These are phyloP conservation scores for Thelonectria rubi DNA, from an alignment of 2,329 filamentous ascomycete species.

Conservation along the genomic window DNA sequence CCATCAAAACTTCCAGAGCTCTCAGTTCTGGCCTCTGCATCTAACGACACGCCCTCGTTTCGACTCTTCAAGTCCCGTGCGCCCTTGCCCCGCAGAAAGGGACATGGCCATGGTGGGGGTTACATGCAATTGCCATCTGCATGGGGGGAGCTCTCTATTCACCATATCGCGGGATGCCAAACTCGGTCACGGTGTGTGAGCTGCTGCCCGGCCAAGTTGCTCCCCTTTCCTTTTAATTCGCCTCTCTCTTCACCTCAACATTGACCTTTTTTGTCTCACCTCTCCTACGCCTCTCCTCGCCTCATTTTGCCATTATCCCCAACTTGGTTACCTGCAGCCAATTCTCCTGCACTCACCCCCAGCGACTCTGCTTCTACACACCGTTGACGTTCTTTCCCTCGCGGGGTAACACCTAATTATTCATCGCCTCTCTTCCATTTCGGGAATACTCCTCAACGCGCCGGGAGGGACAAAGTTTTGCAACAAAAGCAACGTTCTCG, in stretches of 20 bases:
- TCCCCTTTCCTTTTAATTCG: slow-evolving; percentile 2
- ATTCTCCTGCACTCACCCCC: slow-evolving; percentile 17
- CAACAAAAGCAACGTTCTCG: slow-evolving; percentile 28
- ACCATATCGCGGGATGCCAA: slow-evolving; percentile 9
- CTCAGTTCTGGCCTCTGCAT: slow-evolving; percentile 1
- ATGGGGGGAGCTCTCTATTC: slow-evolving; percentile 1
- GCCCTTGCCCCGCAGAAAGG: slow-evolving; percentile 32
- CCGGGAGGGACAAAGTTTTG: slow-evolving; percentile 26
- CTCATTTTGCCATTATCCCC: neutral
- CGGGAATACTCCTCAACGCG: slow-evolving; percentile 31
- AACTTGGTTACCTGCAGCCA: slow-evolving; percentile 12
- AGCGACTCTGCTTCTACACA: slow-evolving; percentile 16
- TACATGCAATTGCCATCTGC: slow-evolving; percentile 24
- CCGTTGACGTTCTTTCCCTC: slow-evolving; percentile 30
- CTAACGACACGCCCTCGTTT: slow-evolving; percentile 19
- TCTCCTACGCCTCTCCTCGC: slow-evolving; percentile 3
- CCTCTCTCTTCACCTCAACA: neutral
- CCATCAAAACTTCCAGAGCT: slow-evolving; percentile 33
- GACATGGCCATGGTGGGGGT: slow-evolving; percentile 36
- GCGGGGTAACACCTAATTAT: slow-evolving; percentile 35
- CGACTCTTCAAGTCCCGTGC: slow-evolving; percentile 23
- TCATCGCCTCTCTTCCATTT: slow-evolving; percentile 34
- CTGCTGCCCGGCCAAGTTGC: slow-evolving; percentile 6
- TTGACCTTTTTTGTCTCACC: neutral
- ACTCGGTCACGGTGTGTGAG: slow-evolving; percentile 9